Conservation (phyloP, 305 asterid species). For the Vinca major region DNA sequence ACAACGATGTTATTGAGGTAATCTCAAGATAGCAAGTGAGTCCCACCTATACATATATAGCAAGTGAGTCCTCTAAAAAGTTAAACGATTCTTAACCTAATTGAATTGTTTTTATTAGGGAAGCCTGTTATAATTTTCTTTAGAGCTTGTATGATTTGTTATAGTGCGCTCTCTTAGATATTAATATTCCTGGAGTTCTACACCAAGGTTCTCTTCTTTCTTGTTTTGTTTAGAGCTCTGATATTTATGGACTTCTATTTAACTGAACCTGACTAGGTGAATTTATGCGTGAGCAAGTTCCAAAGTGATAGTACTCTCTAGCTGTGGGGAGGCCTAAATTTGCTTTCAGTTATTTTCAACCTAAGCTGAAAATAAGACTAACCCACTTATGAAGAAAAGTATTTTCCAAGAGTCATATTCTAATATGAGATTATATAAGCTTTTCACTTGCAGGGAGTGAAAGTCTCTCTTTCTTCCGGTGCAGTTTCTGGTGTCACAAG, state of each 20-base stretch:
- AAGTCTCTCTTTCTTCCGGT: conserved; percentile 52
- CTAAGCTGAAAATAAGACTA: neutral
- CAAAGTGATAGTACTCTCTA: neutral
- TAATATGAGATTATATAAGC: neutral
- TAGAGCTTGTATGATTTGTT: neutral
- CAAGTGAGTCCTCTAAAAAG: neutral
- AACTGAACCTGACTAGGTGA: neutral
- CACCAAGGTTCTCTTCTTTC: neutral
- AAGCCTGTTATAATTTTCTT: neutral
- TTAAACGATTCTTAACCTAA: neutral
- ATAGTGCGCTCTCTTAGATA: neutral
- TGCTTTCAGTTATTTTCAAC: neutral
- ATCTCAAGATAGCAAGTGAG: neutral
- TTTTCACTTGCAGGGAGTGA: conserved; percentile 55
- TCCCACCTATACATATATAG: neutral
- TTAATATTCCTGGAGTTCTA: neutral
- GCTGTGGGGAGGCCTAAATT: neutral
- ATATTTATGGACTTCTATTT: too few relatives aligned
- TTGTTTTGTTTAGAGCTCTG: neutral
- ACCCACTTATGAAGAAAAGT: neutral
- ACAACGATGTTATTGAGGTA: conserved; percentile 51
- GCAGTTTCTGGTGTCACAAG: conserved; percentile 42
- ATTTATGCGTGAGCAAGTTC: neutral
- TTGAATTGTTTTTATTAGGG: neutral
- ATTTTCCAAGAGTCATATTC: neutral